Base-by-base conservation (phyloP, 2,329 filamentous ascomycete genomes). In the Cladosporium sphaerospermum region DNA sequence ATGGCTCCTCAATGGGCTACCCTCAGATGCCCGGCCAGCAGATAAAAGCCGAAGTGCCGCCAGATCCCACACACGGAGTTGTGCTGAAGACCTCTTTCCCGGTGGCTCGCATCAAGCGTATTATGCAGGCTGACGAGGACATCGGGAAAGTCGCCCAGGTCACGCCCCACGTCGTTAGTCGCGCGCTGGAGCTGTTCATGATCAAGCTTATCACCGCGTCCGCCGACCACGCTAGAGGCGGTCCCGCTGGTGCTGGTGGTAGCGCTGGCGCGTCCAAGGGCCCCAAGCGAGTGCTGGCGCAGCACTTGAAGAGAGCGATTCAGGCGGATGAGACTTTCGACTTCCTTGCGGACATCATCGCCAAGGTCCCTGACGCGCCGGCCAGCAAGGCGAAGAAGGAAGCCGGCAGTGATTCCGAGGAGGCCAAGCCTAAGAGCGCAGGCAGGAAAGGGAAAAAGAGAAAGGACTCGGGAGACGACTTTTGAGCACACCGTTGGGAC, bases 61-160 rank as follows among this genome's bases (percentile, higher is more conserved):
- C 54, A 45, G 67, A 69, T 46, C 59, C 64, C 14, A 70, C 67
- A 4, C 62, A 66, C 16, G 69, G 81, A 70, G 73, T 96, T 73
- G 71, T 89, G 41, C 89, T 99, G 62, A 88, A 83, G 71, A 97
- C 92, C 33, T 96, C 96, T 65, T 99, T 99, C 65, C 93, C 93
- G 1, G 95, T 95, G 32, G 93, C 93, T 11, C 82, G 93, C 57
- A 99, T 99, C 76, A 99, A 99, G 78, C 84, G 93, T 48, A 97
- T 99, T 65, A 97, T 99, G 93, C 93, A 99, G 73, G 92, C 92
- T 9, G 93, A 99, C 66, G 93, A 99, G 67, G 93, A 99, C 69
- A 91, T 99, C 0, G 93, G 93, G 57, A 99, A 99, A 73, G 93
- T 99, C 9, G 91, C 93, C 3, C 93, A 99, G 71, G 93, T 97